Base-by-base conservation (phyloP, 305 asterid species). In the Euphrasia arctica region DNA sequence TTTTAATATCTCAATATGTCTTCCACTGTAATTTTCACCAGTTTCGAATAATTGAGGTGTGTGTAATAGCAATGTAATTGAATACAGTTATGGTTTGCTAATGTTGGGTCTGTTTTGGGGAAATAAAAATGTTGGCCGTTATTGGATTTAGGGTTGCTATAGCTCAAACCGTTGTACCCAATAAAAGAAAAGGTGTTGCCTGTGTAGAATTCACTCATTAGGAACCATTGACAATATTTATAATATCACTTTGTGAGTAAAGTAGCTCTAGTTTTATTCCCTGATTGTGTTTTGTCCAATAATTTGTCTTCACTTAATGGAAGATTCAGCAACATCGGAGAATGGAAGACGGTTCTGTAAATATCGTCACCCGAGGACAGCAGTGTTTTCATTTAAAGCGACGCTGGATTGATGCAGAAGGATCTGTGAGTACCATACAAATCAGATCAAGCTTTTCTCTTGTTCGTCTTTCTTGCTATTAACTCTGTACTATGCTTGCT, bases 291-390 rank as follows among this genome's bases (percentile, higher is more conserved):
- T 50, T 39, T 29, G 29, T 48, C 56, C 25, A 29, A 42, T 60
- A 52, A 42, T 29, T 29, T 18, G 68, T 66, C 60, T 69, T 28
- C 55, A 63, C 47, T 45, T 62, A 51, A 72, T 70, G 71, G 62
- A 77, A 87, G 98, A 92, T 92, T 71, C 90, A 95, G 74, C 95
- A 86, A 78, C 79, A 83, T 66, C 83, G 95, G 72, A 83, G 78
- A 69, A 82, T 85, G 71, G 97, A 90, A 58, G 97, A 93, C 82
- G 97, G 98, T 57, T 85, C 98, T 15, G 73, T 93, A 78, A 93
- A 93, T 80, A 79, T 93, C 57, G 82, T 93, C 66, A 78, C 98
- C 50, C 94, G 94, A 63, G 98, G 98, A 54, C 87, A 88, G 72
- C 97, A 93, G 72, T 95, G 97, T 49, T 90, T 93, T 77, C 92